These are phyloP conservation scores for Leccinum subfulvum DNA, from an alignment of 1,284 basidiomycete species.

Conservation along the genomic window DNA sequence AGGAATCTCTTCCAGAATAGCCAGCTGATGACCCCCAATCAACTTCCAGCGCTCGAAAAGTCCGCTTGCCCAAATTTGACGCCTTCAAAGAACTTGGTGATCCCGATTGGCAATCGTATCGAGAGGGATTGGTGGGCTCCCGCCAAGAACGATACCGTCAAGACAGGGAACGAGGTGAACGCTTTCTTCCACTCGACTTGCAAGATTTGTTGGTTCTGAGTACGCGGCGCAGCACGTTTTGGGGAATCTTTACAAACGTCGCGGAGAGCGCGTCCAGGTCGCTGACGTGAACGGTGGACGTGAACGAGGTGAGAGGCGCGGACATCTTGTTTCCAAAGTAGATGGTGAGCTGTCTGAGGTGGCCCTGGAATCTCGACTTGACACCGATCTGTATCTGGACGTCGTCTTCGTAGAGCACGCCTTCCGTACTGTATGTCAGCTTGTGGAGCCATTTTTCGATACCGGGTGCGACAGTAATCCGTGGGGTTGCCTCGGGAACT, in stretches of 20 bases:
- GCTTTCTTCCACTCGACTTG: conserved; percentile 92
- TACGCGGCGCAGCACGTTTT: conserved; percentile 77
- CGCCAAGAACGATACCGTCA: conserved; percentile 89
- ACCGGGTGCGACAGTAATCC: conserved; percentile 63
- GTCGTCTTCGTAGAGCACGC: conserved; percentile 91
- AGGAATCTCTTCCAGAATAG: conserved; percentile 69
- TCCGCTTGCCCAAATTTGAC: conserved; percentile 80
- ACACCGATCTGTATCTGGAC: conserved; percentile 91
- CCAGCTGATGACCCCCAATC: conserved; percentile 74
- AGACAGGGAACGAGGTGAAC: conserved; percentile 78
- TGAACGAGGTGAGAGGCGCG: conserved; percentile 85
- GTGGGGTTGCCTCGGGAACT: conserved; percentile 39
- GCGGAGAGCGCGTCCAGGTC: conserved; percentile 76
- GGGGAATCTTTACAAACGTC: conserved; percentile 87
- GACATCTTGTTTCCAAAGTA: conserved; percentile 97
- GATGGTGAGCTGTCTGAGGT: conserved; percentile 87
- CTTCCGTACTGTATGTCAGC: conserved; percentile 78
- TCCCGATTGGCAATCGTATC: conserved; percentile 81
- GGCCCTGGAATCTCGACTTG: conserved; percentile 94
- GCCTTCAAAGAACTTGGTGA: conserved; percentile 93
- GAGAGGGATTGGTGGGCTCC: conserved; percentile 88
- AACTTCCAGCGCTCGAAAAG: conserved; percentile 97
- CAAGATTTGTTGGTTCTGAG: conserved; percentile 90
- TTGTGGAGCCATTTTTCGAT: conserved; percentile 91
- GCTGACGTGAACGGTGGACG: conserved; percentile 74